These are phyloP conservation scores for Encephalitozoon hellem DNA, from an alignment of 371 early-diverging fungal genomes.

Conservation along the genomic window DNA sequence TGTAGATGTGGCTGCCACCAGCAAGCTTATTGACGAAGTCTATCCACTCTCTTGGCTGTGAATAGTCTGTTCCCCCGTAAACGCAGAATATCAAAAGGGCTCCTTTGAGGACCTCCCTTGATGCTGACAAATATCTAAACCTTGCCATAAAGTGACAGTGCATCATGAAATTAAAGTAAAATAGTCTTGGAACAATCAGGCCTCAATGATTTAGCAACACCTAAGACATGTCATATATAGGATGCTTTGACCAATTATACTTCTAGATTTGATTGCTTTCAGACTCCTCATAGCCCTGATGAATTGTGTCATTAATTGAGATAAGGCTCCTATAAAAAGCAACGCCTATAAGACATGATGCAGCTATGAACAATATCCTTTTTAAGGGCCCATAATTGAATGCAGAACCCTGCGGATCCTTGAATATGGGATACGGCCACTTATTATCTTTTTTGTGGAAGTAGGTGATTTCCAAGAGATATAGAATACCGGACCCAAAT, in stretches of 20 bases:
- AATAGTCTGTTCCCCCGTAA: constrained; percentile 24
- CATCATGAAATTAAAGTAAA: background rate
- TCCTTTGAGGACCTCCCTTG: background rate
- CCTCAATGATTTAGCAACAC: background rate
- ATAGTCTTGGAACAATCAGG: background rate
- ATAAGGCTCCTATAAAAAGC: background rate
- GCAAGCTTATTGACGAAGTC: background rate
- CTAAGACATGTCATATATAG: background rate
- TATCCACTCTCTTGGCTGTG: constrained; percentile 1
- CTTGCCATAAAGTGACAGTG: background rate
- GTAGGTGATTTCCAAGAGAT: background rate
- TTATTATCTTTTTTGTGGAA: background rate
- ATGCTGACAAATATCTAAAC: background rate
- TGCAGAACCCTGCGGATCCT: too few species aligned
- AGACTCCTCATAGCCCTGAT: background rate
- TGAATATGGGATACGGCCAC: constrained; percentile 1
- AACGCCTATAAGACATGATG: background rate
- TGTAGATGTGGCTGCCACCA: constrained; percentile 17
- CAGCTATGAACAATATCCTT: background rate
- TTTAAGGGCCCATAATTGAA: too few species aligned
- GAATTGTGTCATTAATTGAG: background rate
- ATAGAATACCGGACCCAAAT: background rate
- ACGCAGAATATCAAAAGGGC: constrained; percentile 8
- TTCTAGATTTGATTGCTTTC: background rate
- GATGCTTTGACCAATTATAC: background rate